Evolutionary conservation across 768 basidiomycete species (phyloP), one percentile per base, ranked within the genome.

Genomic region (Paxillus involutus): DNA sequence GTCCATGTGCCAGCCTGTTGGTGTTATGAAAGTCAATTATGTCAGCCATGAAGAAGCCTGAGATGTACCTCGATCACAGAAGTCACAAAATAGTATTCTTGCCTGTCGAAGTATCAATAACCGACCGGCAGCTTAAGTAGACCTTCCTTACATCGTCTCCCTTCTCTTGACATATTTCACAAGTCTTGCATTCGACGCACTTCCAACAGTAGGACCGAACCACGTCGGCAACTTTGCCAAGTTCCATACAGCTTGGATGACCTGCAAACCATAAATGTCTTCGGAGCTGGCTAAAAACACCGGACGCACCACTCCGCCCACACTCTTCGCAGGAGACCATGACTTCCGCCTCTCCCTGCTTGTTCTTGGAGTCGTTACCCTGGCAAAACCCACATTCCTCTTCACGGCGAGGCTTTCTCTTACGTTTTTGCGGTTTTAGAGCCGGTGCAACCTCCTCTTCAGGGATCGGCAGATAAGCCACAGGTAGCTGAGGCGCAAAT

Each of bases 131-230:
- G 51, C 59, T 52, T 50, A 33, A 33, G 57, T 48, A 49, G 26
- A 40, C 17, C 30, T 3, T 3, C 76, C 92, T 73, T 73, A 96
- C 95, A 71, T 94, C 93, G 70, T 93, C 88, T 19, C 89, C 91
- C 66, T 94, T 94, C 63, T 84, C 75, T 43, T 80, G 72, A 66
- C 95, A 98, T 52, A 92, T 75, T 73, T 94, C 91, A 68, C 95
- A 98, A 53, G 77, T 85, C 76, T 96, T 97, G 76, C 95, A 97
- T 59, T 94, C 91, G 35, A 85, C 80, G 66, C 95, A 98, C 56
- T 82, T 81, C 95, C 95, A 98, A 14, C 79, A 75, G 67, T 95
- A 95, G 26, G 78, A 77, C 52, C 79, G 77, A 47, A 94, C 75
- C n/a, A 79, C 75, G 39, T 84, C 78, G 16, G 78, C 79, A 47